Conservation (phyloP, 768 basidiomycete species). For the Xerocomus potaroensis region DNA sequence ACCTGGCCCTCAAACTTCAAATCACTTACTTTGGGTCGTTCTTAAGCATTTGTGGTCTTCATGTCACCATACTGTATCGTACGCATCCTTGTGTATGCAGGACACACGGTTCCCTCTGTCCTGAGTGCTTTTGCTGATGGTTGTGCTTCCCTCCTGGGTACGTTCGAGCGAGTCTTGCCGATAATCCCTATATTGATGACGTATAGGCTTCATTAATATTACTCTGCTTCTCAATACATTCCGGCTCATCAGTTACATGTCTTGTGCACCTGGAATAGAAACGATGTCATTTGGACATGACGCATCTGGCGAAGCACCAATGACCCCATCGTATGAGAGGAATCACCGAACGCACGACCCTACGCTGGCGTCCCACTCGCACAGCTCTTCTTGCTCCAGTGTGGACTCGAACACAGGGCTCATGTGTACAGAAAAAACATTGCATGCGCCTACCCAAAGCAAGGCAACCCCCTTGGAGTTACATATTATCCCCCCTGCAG, state of each 20-base stretch:
- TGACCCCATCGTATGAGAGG: constrained; percentile 2
- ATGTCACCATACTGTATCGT: constrained; percentile 57
- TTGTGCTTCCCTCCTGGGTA: constrained; percentile 54
- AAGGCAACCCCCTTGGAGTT: not conserved
- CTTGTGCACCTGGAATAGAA: constrained; percentile 6
- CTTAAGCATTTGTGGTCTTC: constrained; percentile 53
- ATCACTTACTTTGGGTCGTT: constrained; percentile 4
- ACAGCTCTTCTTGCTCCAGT: constrained; percentile 14
- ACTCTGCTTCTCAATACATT: constrained; percentile 66
- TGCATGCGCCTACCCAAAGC: constrained; percentile 1
- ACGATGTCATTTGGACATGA: constrained; percentile 22
- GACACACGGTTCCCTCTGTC: constrained; percentile 43
- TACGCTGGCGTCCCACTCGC: constrained; percentile 5
- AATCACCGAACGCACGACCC: not conserved
- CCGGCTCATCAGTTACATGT: constrained; percentile 52
- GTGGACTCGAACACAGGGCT: constrained; percentile 17
- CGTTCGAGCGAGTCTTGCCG: constrained; percentile 13
- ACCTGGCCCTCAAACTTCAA: not conserved
- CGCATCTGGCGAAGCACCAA: constrained; percentile 20
- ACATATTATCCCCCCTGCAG: constrained; percentile 4
- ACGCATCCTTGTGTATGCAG: constrained; percentile 45
- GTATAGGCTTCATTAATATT: constrained; percentile 60
- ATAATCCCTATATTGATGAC: not conserved
- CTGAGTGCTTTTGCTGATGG: constrained; percentile 46
- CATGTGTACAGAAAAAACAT: constrained; percentile 7